These are phyloP conservation scores for Senecio squalidus DNA, from an alignment of 140 eudicot species.

Conservation along the genomic window DNA sequence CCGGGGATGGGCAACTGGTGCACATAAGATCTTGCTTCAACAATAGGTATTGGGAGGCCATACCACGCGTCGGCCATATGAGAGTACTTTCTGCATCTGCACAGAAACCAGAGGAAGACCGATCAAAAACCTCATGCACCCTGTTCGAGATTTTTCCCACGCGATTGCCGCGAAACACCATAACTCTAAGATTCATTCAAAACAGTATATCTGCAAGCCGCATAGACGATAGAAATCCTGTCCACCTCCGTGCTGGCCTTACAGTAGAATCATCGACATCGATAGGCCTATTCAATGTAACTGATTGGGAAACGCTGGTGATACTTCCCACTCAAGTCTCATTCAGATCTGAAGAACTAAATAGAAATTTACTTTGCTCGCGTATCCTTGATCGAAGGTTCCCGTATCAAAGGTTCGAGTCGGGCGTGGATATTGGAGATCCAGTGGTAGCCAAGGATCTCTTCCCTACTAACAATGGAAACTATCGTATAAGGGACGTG, in stretches of 20 bases:
- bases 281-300: background rate
- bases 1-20: background rate
- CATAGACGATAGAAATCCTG: no score
- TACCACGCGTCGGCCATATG: no score
- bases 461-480: background rate
- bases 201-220: no score
- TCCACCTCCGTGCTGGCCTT: no score
- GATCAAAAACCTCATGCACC: slow-evolving; percentile 2
- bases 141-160: background rate
- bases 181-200: no score
- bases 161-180: no score
- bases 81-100: background rate
- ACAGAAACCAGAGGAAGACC: slow-evolving; percentile 9
- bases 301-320: slow-evolving; percentile 2
- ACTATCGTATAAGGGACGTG: slow-evolving; percentile 4
- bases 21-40: slow-evolving; percentile 15
- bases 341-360: slow-evolving; percentile 2
- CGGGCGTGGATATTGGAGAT: background rate
- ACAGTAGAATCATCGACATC: no score
- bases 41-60: slow-evolving; percentile 6
- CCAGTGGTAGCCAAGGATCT: slow-evolving; percentile 1
- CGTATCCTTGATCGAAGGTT: background rate
- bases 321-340: background rate
- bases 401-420: background rate
- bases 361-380: background rate